A percentile compares a stretch with the other conserved stretches of the same genome.
Conservation (phyloP, 768 basidiomycete genomes). For the Hericium erinaceus region DNA sequence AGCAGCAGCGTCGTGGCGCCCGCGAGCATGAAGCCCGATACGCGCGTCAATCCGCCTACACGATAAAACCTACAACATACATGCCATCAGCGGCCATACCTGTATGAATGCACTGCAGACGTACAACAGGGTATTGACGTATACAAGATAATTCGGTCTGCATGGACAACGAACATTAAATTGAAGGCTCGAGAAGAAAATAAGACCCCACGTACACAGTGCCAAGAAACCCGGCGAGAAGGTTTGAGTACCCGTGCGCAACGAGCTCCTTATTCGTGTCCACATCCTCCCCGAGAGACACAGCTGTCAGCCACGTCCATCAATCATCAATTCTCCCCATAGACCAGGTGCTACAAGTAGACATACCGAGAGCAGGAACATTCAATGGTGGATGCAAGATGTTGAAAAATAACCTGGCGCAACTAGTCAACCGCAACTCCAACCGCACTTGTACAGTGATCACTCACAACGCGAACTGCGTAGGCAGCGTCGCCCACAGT, state of each 20-base stretch:
- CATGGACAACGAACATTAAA: neutral
- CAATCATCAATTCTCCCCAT: neutral
- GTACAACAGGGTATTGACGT: conserved; percentile 57
- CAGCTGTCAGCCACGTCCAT: conserved; percentile 35
- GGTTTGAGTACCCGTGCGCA: conserved; percentile 86
- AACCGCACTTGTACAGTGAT: conserved; percentile 16
- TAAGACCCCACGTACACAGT: conserved; percentile 49
- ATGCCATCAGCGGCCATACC: conserved; percentile 8
- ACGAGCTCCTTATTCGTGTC: conserved; percentile 90
- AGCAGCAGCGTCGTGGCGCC: conserved; percentile 62
- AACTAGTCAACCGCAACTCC: neutral
- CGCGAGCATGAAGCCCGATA: conserved; percentile 82
- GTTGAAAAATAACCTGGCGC: conserved; percentile 69
- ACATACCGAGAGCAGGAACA: conserved; percentile 76
- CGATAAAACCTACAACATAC: conserved; percentile 63
- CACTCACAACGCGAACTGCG: conserved; percentile 83
- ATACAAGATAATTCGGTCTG: conserved; percentile 81
- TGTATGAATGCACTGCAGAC: neutral
- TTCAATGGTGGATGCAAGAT: conserved; percentile 80
- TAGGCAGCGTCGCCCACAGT: conserved; percentile 80
- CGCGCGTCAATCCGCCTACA: conserved; percentile 78
- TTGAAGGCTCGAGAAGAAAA: no score
- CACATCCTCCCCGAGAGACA: conserved; percentile 82
- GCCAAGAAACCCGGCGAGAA: conserved; percentile 71
- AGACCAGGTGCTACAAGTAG: neutral